These are phyloP conservation scores for Coemansia sp. DNA, from an alignment of 192 early-diverging fungal genomes.

Conservation along the genomic window DNA sequence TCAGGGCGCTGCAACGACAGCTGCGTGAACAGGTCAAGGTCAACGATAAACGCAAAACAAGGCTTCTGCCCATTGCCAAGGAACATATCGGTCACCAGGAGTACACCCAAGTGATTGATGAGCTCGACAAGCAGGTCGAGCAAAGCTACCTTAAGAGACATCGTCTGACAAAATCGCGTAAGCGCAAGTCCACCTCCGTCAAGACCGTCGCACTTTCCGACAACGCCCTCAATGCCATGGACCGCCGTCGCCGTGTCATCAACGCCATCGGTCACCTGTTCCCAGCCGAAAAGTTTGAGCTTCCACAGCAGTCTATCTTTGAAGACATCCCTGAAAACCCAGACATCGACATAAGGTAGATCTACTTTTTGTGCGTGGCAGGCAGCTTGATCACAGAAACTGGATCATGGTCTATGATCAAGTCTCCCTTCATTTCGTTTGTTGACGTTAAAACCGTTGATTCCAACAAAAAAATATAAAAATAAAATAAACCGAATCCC, in stretches of 20 bases:
- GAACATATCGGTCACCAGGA: slow-evolving; percentile 82
- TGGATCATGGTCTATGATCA: no score
- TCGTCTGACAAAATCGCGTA: slow-evolving; percentile 70
- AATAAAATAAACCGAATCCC: slow-evolving; percentile 1
- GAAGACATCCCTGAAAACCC: slow-evolving; percentile 38
- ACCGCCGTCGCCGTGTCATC: slow-evolving; percentile 66
- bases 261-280: slow-evolving; percentile 63
- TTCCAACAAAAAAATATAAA: no score
- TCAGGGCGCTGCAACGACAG: slow-evolving; percentile 68
- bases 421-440: no score
- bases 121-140: slow-evolving; percentile 87
- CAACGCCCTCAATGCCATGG: slow-evolving; percentile 64
- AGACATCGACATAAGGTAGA: slow-evolving; percentile 26
- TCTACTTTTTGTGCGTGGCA: no score
- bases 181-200: slow-evolving; percentile 60
- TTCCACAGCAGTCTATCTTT: slow-evolving; percentile 43
- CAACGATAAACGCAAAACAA: slow-evolving; percentile 68
- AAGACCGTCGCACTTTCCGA: slow-evolving; percentile 66
- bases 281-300: slow-evolving; percentile 48
- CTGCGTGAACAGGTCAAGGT: slow-evolving; percentile 66
- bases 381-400: no score
- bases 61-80: slow-evolving; percentile 70
- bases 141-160: slow-evolving; percentile 83
- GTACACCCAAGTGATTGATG: slow-evolving; percentile 83
- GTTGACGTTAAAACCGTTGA: no score